phyloP scores from a whole-genome alignment of 1,284 basidiomycete genomes.

The Mycena sp. region DNA sequence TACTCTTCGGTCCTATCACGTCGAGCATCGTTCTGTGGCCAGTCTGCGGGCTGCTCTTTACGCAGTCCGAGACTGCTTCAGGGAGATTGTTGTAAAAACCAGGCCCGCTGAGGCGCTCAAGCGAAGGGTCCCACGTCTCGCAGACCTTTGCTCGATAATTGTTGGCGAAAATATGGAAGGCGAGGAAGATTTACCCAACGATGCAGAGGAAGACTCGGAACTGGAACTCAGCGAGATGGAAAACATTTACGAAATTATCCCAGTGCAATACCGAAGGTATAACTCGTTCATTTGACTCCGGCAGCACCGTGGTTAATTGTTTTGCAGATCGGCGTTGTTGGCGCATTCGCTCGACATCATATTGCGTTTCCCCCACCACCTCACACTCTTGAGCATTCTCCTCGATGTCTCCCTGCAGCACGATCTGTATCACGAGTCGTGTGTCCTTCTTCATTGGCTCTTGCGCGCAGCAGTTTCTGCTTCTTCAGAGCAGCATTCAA shows the following conservation, averaged over 20 bases:
- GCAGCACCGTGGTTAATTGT: neutral
- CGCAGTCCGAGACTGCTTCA: conserved; percentile 64
- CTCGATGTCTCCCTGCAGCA: conserved; percentile 59
- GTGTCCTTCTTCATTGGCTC: conserved; percentile 50
- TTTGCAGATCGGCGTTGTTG: conserved; percentile 32
- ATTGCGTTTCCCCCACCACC: conserved; percentile 24
- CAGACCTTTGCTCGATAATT: conserved; percentile 59
- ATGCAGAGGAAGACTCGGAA: conserved; percentile 43
- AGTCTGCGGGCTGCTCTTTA: conserved; percentile 60
- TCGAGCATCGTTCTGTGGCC: conserved; percentile 50
- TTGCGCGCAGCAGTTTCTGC: conserved; percentile 51
- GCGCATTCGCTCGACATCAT: conserved; percentile 33
- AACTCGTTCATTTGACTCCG: neutral
- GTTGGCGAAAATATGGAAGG: conserved; percentile 58
- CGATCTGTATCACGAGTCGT: conserved; percentile 55
- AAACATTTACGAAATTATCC: conserved; percentile 55
- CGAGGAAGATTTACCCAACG: conserved; percentile 41
- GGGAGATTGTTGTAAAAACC: conserved; percentile 53
- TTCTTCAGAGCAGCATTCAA: conserved; percentile 35
- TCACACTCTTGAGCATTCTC: conserved; percentile 45
- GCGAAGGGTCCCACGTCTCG: conserved; percentile 49
- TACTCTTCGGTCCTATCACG: conserved; percentile 47
- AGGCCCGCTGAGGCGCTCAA: neutral
- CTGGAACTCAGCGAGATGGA: conserved; percentile 47
- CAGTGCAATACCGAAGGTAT: conserved; percentile 50